Conservation (phyloP, 1,284 basidiomycete genomes). For the Boletus calvinii region DNA sequence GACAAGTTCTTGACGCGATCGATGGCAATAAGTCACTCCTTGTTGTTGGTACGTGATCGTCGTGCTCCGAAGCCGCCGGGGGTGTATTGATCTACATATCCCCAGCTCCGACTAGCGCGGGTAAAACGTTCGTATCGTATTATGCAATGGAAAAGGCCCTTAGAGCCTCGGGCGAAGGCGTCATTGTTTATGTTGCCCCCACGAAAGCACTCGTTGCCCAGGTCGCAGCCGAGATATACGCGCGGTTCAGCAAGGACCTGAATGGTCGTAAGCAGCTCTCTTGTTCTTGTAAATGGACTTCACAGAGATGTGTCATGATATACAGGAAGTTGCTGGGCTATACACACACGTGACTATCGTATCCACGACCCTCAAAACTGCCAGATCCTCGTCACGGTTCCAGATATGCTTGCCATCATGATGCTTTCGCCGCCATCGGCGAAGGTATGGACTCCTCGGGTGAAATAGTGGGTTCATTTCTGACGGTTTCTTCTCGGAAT, state of each 20-base stretch:
- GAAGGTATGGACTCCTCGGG: constrained; percentile 55
- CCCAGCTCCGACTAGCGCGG: constrained; percentile 64
- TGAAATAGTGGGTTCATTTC: constrained; percentile 48
- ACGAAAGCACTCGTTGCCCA: constrained; percentile 71
- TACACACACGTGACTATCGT: constrained; percentile 67
- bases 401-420: constrained; percentile 67
- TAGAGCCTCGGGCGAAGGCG: constrained; percentile 57
- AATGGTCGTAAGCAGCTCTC: constrained; percentile 42
- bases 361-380: constrained; percentile 63
- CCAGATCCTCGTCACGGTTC: constrained; percentile 71
- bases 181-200: constrained; percentile 72
- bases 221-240: constrained; percentile 69
- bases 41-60: constrained; percentile 53
- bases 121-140: constrained; percentile 75
- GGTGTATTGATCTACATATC: background rate
- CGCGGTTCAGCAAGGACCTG: constrained; percentile 61
- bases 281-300: background rate
- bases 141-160: constrained; percentile 73
- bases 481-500: background rate
- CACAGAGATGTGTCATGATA: background rate
- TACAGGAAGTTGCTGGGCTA: constrained; percentile 60
- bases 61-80: background rate
- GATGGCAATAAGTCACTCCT: constrained; percentile 59
- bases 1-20: constrained; percentile 61
- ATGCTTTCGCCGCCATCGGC: constrained; percentile 65